Evolutionary conservation across 2,329 filamentous ascomycete genomes (phyloP).

Genomic region (Rutstroemia sp.): DNA sequence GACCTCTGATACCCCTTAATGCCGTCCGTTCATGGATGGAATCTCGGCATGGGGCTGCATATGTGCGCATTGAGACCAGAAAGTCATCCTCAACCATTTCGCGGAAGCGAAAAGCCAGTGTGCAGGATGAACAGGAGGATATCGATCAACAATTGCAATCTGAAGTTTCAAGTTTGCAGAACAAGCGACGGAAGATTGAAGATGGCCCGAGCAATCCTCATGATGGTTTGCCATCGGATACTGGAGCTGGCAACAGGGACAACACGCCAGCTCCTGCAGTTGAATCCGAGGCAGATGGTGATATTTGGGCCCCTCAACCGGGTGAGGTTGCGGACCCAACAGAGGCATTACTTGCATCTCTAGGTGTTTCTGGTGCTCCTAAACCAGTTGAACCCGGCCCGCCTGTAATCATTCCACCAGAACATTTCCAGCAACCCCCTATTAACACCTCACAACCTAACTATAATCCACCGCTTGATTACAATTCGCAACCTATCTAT

Average conservation of each 20-base stretch:
- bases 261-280: conserved; percentile 19
- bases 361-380: conserved; percentile 31
- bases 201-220: not conserved
- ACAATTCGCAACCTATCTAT: not conserved
- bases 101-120: conserved; percentile 22
- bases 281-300: conserved; percentile 20
- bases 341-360: conserved; percentile 29
- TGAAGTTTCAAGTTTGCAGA: conserved; percentile 9
- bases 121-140: conserved; percentile 15
- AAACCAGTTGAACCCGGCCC: conserved; percentile 26
- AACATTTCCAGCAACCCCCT: not conserved
- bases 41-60: conserved; percentile 12
- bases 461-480: not conserved
- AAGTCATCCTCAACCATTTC: not conserved
- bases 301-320: conserved; percentile 28
- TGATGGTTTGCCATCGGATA: not conserved
- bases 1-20: conserved; percentile 21
- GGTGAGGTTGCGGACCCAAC: conserved; percentile 27
- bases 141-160: conserved; percentile 10
- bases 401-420: conserved; percentile 6
- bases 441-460: not conserved
- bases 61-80: not conserved
- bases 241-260: conserved; percentile 9
- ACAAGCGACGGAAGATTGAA: conserved; percentile 23
- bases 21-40: conserved; percentile 21